phyloP scores from a whole-genome alignment of 2,329 filamentous ascomycete species.

The Cladosporium cucumerinum region DNA sequence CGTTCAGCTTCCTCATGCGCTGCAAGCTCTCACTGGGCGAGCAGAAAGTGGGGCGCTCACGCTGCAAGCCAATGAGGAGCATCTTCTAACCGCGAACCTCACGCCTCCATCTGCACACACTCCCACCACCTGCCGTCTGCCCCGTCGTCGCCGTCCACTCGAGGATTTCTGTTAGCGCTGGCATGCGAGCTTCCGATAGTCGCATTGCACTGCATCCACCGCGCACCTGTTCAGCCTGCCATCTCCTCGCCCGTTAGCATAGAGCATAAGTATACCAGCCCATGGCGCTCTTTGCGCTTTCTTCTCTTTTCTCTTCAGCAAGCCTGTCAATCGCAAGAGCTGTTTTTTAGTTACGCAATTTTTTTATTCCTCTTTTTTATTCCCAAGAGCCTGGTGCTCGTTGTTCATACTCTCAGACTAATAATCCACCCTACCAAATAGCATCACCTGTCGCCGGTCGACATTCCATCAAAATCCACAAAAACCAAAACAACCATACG shows the following conservation, averaged over 20 bases:
- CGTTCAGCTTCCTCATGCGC: neutral
- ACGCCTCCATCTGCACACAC: conserved; percentile 14
- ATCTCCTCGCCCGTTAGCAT: neutral
- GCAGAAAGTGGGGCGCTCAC: neutral
- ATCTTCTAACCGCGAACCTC: conserved; percentile 16
- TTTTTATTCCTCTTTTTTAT: conserved; percentile 40
- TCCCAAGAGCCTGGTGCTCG: conserved; percentile 48
- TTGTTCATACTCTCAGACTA: conserved; percentile 23
- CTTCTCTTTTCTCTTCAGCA: conserved; percentile 45
- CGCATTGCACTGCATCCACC: conserved; percentile 15
- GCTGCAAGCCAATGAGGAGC: neutral
- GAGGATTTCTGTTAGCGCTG: conserved; percentile 14
- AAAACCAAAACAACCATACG: conserved; percentile 31
- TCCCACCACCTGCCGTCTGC: conserved; percentile 7
- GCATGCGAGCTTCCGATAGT: conserved; percentile 22
- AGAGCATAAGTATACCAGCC: conserved; percentile 13
- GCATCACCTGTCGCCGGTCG: conserved; percentile 40
- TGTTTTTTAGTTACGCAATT: conserved; percentile 46
- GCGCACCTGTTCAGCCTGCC: conserved; percentile 14
- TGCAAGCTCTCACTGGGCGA: conserved; percentile 4
- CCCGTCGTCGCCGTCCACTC: conserved; percentile 8
- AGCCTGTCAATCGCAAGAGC: conserved; percentile 51
- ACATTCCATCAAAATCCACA: conserved; percentile 22
- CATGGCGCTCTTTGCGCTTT: conserved; percentile 4
- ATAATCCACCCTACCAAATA: conserved; percentile 24